Base-by-base conservation (phyloP, 164 flowering plant genomes). In the Vitis labrusca region DNA sequence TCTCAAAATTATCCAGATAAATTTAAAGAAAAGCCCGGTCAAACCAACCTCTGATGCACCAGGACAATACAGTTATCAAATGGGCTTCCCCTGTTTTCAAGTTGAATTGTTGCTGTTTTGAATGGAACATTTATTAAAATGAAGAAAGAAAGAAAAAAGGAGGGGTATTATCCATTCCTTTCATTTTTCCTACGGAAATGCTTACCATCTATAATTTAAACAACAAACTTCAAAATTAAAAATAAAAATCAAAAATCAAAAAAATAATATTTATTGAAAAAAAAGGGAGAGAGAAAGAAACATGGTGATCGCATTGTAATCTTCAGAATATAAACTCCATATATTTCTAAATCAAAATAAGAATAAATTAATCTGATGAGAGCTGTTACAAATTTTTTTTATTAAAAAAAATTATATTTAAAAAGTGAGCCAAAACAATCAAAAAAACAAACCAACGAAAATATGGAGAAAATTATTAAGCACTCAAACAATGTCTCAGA, bases 401-500 rank as follows among this genome's bases (percentile, higher is more conserved):
- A 37, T 37, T 23, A 23, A 37, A 37, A 37, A 37, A 37, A 37
- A 37, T 37, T 3, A 37, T 1, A 1, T 37, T 3, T 37, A 37
- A 37, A 37, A 37, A 37, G 44, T 37, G 44, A 37, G 44, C 44
- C 44, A 5, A 60, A 64, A 29, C 15, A 19, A 53, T 48, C 0
- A 1, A 44, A 11, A n/a, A 50, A 10, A 57, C 8, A 27, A 56
- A 23, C 4, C 3, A 16, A 23, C 16, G 65, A 29, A 64, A 12
- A 16, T 3, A 12, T 14, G 16, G 27, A 16, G n/a, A 55, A 64
- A 64, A 49, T 2, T 14, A 30, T 55, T 7, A 66, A 44, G 9
- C 50, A 12, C 53, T 23, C 5, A n/a, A 71, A 63, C 58, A 69
- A 74, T 74, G 74, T 37, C 50, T 62, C 51, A 77, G 78, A 77